Evolutionary conservation across 2,329 filamentous ascomycete species (phyloP).

Genomic region (Pseudopyricularia cyperi): DNA sequence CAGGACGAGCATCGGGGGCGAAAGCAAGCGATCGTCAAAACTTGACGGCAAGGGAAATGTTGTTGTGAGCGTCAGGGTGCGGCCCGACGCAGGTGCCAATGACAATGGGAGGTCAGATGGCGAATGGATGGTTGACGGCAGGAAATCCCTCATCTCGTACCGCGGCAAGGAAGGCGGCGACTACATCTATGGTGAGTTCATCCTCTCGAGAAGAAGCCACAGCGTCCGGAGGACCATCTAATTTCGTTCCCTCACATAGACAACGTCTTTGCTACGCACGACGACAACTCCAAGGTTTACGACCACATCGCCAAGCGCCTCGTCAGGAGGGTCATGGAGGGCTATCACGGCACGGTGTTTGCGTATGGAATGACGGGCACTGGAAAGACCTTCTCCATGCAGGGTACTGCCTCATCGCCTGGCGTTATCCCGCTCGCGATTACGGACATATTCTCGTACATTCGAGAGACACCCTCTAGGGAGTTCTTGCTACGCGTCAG

Average conservation of each 20-base stretch:
- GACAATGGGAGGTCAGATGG: conserved; percentile 50
- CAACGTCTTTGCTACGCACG: conserved; percentile 89
- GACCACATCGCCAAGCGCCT: conserved; percentile 88
- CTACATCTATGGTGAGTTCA: conserved; percentile 68
- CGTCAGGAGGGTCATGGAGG: conserved; percentile 95
- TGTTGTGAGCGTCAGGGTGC: conserved; percentile 83
- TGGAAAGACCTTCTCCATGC: conserved; percentile 99
- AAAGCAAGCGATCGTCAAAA: conserved; percentile 38
- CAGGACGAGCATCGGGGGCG: conserved; percentile 14
- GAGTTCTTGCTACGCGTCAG: conserved; percentile 93
- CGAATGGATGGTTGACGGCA: conserved; percentile 87
- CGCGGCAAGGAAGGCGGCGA: conserved; percentile 83
- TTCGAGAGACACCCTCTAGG: conserved; percentile 85
- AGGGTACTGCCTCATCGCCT: conserved; percentile 87
- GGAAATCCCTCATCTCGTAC: conserved; percentile 70
- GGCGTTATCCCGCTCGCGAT: conserved; percentile 96
- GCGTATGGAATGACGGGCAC: conserved; percentile 99
- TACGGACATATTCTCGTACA: conserved; percentile 98
- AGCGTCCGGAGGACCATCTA: background rate
- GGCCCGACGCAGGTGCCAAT: conserved; percentile 62
- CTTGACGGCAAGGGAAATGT: conserved; percentile 84
- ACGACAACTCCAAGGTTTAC: conserved; percentile 91
- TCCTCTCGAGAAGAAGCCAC: conserved; percentile 5
- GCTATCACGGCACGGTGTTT: conserved; percentile 96
- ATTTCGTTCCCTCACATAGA: conserved; percentile 36